Base-by-base conservation (phyloP, 805 yeast genomes). In the Yueomyces sp. region DNA sequence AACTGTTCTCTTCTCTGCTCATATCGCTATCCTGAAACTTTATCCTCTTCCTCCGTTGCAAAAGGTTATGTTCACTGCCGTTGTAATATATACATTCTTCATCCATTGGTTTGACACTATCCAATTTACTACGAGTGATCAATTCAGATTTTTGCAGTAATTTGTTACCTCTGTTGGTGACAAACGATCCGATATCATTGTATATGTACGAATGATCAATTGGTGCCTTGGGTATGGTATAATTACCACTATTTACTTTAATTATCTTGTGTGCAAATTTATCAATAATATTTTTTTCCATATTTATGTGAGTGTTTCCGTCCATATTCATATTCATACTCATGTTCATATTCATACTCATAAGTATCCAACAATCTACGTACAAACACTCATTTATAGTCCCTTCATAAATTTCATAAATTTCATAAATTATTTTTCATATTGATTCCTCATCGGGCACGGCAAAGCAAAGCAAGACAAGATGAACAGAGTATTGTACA, bases 91-190 rank as follows among this genome's bases (percentile, higher is more conserved):
- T 56, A 32, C 53, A 44, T 6, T 59, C 60, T 43, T 61, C 66
- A 44, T 49, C 54, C 26, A 48, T 53, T 45, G 54, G 64, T 49
- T 52, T 60, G 48, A 50, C 47, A 48, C 28, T 64, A 43, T 62
- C 54, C 36, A 78, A 58, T 38, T 63, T 62, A 30, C 65, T 68
- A 45, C 73, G 65, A 40, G 74, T 70, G 0, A 77, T 72, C 12
- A 56, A 52, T 7, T 68, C 65, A 6, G 79, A 67, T 1, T 72
- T 72, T 39, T 70, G 69, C 42, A 74, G 69, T 33, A 79, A 63
- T 54, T 78, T 78, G 47, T 72, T 72, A 7, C 83, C 83, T 43
- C 83, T 63, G 51, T 78, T 78, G 0, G 75, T 63, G 1, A 63
- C 55, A 26, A 66, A 62, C 4, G 69, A 68, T 3, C 55, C 48